These are phyloP conservation scores for Cyclotella kingstonii DNA, from an alignment of 108 stramenopile genomes.

Conservation along the genomic window DNA sequence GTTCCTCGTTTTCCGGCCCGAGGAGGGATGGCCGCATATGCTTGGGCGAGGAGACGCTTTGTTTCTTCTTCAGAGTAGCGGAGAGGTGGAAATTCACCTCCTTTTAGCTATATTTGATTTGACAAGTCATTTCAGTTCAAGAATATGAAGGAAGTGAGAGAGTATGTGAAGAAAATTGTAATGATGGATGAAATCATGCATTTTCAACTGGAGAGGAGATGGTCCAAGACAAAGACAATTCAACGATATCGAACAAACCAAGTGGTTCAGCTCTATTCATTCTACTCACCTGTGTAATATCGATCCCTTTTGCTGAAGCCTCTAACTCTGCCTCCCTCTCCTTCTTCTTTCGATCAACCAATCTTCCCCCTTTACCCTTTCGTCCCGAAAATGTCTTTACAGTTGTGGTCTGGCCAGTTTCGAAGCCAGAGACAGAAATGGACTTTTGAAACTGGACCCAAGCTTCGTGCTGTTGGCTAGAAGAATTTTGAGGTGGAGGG, in stretches of 20 bases:
- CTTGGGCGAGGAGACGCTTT: constrained; percentile 67
- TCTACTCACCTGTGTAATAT: constrained; percentile 29
- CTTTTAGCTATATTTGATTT: constrained; percentile 37
- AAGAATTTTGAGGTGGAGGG: not conserved
- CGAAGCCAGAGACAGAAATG: constrained; percentile 76
- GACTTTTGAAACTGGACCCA: constrained; percentile 87
- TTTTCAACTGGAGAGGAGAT: not conserved
- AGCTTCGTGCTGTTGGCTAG: constrained; percentile 60
- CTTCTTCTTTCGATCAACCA: constrained; percentile 47
- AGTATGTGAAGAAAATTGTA: not conserved
- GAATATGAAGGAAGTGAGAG: not conserved
- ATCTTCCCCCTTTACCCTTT: constrained; percentile 58
- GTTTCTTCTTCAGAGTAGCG: constrained; percentile 84
- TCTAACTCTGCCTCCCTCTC: constrained; percentile 51
- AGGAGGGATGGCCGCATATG: constrained; percentile 66
- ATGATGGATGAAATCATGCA: not conserved
- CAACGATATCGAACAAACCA: no score
- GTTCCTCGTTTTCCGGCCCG: constrained; percentile 77
- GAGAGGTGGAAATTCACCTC: constrained; percentile 67
- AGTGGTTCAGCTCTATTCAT: no score
- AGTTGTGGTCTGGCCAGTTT: constrained; percentile 73
- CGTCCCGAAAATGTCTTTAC: constrained; percentile 32
- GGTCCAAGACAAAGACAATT: not conserved
- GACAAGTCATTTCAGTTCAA: not conserved
- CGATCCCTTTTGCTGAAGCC: constrained; percentile 22